These are phyloP conservation scores for Colletotrichum euphorbiae DNA, from an alignment of 2,329 filamentous ascomycete species.

Conservation along the genomic window DNA sequence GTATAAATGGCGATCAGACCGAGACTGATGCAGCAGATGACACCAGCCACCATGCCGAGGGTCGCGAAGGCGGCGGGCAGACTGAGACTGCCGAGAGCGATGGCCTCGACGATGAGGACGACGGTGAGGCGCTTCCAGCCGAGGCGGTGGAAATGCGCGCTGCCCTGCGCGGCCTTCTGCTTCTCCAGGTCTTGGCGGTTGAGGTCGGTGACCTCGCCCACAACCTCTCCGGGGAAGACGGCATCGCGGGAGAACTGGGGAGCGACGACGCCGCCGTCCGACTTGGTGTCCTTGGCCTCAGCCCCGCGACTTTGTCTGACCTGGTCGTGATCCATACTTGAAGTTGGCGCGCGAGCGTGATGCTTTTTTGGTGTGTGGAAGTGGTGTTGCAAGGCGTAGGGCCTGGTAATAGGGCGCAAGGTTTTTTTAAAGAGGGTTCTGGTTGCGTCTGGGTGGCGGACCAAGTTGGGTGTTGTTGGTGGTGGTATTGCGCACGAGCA, in stretches of 20 bases:
- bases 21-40: slow-evolving; percentile 50
- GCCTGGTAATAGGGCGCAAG: slow-evolving; percentile 9
- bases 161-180: slow-evolving; percentile 58
- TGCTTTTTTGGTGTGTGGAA: background rate
- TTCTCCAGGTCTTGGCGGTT: slow-evolving; percentile 56
- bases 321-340: slow-evolving; percentile 39
- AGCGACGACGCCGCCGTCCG: slow-evolving; percentile 30
- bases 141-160: slow-evolving; percentile 63
- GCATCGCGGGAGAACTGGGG: slow-evolving; percentile 40
- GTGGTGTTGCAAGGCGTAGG: slow-evolving; percentile 14
- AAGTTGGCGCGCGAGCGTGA: background rate
- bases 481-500: background rate
- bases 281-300: slow-evolving; percentile 36
- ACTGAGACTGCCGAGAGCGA: slow-evolving; percentile 65
- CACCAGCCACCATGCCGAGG: slow-evolving; percentile 62
- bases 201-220: slow-evolving; percentile 44
- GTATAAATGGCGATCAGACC: slow-evolving; percentile 56
- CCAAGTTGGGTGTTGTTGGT: background rate
- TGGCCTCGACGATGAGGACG: slow-evolving; percentile 67
- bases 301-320: slow-evolving; percentile 18
- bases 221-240: slow-evolving; percentile 44
- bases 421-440: background rate
- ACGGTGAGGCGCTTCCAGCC: slow-evolving; percentile 69
- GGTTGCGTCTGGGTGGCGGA: background rate
- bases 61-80: slow-evolving; percentile 64